phyloP scores from a whole-genome alignment of 352 stramenopile species.

The Thalassiosira livingstoniorum region DNA sequence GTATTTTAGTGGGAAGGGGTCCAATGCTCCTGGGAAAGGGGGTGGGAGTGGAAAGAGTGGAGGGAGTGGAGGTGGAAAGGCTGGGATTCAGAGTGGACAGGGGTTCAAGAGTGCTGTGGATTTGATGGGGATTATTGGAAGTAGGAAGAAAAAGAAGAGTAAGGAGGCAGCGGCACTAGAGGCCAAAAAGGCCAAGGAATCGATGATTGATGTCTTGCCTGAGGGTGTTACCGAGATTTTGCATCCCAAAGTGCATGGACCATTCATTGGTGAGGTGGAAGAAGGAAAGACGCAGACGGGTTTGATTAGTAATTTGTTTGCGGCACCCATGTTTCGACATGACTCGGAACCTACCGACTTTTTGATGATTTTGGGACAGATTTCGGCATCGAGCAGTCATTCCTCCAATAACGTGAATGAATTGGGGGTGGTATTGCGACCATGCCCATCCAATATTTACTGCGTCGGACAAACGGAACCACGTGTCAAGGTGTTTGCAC shows the following conservation, averaged over 20 bases:
- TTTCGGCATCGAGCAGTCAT: slow-evolving; percentile 28
- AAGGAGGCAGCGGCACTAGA: slow-evolving; percentile 44
- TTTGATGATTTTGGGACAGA: slow-evolving; percentile 81
- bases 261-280: slow-evolving; percentile 84
- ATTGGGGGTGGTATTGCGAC: slow-evolving; percentile 74
- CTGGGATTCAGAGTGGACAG: no score
- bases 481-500: slow-evolving; percentile 75
- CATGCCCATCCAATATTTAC: slow-evolving; percentile 76
- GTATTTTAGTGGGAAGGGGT: no score
- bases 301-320: slow-evolving; percentile 82
- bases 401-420: slow-evolving; percentile 28
- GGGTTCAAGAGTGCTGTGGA: slow-evolving; percentile 62
- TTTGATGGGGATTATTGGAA: slow-evolving; percentile 76
- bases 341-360: slow-evolving; percentile 82
- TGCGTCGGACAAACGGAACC: slow-evolving; percentile 81
- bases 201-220: slow-evolving; percentile 72
- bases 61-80: no score
- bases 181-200: slow-evolving; percentile 61
- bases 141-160: slow-evolving; percentile 65
- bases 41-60: no score
- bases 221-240: slow-evolving; percentile 85
- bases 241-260: slow-evolving; percentile 67
- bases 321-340: slow-evolving; percentile 78
- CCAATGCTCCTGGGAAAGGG: no score
- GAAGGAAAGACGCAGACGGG: slow-evolving; percentile 77